Percentiles rank a stretch among this genome's conserved stretches.
Evolutionary conservation across 495 filamentous ascomycete species (phyloP).

Genomic region (Astrocystis sublimbata): DNA sequence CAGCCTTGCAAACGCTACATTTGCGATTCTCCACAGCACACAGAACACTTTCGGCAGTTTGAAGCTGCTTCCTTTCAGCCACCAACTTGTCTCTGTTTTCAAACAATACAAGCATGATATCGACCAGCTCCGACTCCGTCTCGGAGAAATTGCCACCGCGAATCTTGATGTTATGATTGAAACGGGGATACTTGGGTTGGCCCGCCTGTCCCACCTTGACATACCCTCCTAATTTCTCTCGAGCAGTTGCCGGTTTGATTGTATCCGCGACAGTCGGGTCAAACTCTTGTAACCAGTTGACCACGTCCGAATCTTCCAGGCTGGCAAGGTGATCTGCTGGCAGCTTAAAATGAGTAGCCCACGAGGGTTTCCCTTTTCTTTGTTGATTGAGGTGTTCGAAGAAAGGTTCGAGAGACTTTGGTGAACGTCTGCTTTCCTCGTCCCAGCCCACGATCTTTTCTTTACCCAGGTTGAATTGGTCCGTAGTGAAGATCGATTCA

Average conservation of each 20-base stretch:
- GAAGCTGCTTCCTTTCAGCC: constrained; percentile 3
- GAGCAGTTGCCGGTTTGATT: too few relatives aligned
- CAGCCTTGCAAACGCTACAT: constrained; percentile 36
- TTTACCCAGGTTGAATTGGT: background rate
- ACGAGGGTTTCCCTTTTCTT: background rate
- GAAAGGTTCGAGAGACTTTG: constrained; percentile 3
- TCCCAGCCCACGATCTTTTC: background rate
- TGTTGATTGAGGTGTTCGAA: background rate
- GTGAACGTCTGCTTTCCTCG: background rate
- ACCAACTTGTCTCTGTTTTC: constrained; percentile 8
- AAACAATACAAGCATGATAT: constrained; percentile 8
- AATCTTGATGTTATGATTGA: background rate
- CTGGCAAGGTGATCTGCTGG: background rate
- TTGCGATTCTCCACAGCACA: background rate
- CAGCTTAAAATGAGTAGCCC: constrained; percentile 3
- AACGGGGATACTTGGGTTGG: constrained; percentile 10
- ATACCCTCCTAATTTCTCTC: too few relatives aligned
- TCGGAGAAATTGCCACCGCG: constrained; percentile 17
- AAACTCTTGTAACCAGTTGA: background rate
- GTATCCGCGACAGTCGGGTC: too few relatives aligned
- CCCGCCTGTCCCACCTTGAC: too few relatives aligned
- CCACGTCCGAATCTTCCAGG: background rate
- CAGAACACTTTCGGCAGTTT: constrained; percentile 7
- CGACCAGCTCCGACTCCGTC: constrained; percentile 14
- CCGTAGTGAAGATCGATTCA: background rate